Evolutionary conservation across 2,329 filamentous ascomycete species (phyloP), one percentile per base, ranked within the genome.

Genomic region (Colletotrichum sp.): DNA sequence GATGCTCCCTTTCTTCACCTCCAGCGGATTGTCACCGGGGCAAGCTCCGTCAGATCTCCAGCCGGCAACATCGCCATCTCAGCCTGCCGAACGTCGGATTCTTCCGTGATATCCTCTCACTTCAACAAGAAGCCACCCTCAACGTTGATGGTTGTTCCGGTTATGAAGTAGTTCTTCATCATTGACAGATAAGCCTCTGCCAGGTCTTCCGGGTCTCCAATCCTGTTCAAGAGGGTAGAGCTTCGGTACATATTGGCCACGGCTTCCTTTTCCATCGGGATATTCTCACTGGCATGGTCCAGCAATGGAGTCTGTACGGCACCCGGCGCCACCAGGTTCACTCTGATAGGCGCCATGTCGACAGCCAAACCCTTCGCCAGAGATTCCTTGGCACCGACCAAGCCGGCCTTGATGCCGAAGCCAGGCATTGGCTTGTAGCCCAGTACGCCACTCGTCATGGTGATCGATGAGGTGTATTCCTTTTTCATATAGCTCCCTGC

Each of bases 281-380:
- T 36, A 1, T 52, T 67, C 69, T 30, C n/a, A 3, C 34, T 55
- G 2, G 13, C 10, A 18, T 36, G 18, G 1, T 78, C 67, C 65
- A 82, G 79, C 34, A 89, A 70, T 57, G 87, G 86, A 7, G 90
- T 92, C 52, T 87, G 81, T 0, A 90, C 85, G 0, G 86, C 84
- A 0, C 92, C 93, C 0, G 92, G 91, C 69, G 83, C 85, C 2
- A 94, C 90, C 1, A 89, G 80, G 80, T 94, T 94, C 30, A 94
- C 92, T 3, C 93, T 84, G 10, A 94, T 82, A 0, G 93, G 93
- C 77, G 87, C 88, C 71, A 95, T 80, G 79, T 94, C 92, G 36
- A 94, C 79, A 3, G 93, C 93, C 39, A 94, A 83, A 5, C 86
- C 88, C 3, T 90, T 85, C 3, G 87, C 85, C 80, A 93, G 86